A percentile compares a stretch with the other conserved stretches of the same genome.
phyloP scores from a whole-genome alignment of 495 filamentous ascomycete species.

The Penicillium silybi region DNA sequence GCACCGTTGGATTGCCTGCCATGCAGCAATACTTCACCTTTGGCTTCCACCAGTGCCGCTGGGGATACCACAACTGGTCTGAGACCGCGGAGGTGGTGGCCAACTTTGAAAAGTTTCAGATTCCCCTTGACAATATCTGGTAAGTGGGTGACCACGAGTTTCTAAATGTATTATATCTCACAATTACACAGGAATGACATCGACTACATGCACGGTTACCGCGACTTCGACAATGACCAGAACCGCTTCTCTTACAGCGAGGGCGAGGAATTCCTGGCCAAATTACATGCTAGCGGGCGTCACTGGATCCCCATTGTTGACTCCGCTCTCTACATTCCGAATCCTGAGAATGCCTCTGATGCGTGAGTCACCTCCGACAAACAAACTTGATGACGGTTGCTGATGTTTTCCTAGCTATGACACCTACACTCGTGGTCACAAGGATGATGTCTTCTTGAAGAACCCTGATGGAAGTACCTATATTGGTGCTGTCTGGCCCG shows the following conservation, averaged over 20 bases:
- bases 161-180: not conserved
- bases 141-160: conserved; percentile 9
- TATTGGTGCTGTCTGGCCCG: conserved; percentile 67
- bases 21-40: conserved; percentile 63
- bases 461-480: conserved; percentile 60
- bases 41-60: conserved; percentile 63
- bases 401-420: conserved; percentile 44
- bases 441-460: conserved; percentile 57
- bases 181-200: conserved; percentile 52
- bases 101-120: conserved; percentile 54
- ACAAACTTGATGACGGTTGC: no score
- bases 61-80: conserved; percentile 61
- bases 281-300: conserved; percentile 62
- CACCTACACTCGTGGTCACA: conserved; percentile 63
- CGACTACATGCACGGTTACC: conserved; percentile 56
- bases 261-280: conserved; percentile 56
- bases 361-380: no score
- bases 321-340: conserved; percentile 72
- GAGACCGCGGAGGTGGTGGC: conserved; percentile 50
- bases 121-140: conserved; percentile 70
- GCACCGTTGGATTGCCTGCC: conserved; percentile 54
- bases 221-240: conserved; percentile 57
- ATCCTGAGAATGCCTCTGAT: no score
- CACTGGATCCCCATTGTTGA: conserved; percentile 87
- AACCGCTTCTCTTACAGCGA: conserved; percentile 45